Conservation (phyloP, 495 filamentous ascomycete species). For the Jackrogersella minutella region DNA sequence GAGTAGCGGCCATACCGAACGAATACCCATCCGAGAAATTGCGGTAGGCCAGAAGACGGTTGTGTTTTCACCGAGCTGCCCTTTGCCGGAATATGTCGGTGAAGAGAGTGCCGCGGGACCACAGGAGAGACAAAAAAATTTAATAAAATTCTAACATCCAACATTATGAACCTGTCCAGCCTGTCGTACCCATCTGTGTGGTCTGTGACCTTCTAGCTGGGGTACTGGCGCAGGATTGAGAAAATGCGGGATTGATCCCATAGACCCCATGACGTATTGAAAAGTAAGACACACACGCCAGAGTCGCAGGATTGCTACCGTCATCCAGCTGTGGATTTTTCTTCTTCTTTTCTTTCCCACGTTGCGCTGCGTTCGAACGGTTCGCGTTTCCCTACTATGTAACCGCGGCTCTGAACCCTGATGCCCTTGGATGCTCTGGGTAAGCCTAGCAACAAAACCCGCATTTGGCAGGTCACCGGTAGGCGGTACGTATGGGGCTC, state of each 20-base stretch:
- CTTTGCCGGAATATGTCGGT: constrained; percentile 42
- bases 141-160: constrained; percentile 20
- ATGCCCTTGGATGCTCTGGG: background rate
- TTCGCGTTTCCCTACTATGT: constrained; percentile 12
- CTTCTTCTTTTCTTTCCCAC: background rate
- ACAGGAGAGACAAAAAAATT: constrained; percentile 3
- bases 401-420: background rate
- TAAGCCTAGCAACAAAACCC: constrained; percentile 8
- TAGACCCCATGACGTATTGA: constrained; percentile 40
- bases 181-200: constrained; percentile 18
- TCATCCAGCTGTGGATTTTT: constrained; percentile 24
- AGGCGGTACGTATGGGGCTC: constrained; percentile 21
- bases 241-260: constrained; percentile 42
- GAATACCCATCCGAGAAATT: constrained; percentile 39
- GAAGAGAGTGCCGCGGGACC: constrained; percentile 27
- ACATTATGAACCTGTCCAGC: background rate
- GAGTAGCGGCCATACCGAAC: constrained; percentile 44
- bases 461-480: constrained; percentile 35
- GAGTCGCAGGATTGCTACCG: constrained; percentile 27
- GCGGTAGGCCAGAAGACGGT: constrained; percentile 32
- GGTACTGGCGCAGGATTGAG: constrained; percentile 22
- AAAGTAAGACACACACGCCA: constrained; percentile 40
- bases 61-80: constrained; percentile 34
- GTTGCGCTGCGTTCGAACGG: constrained; percentile 16
- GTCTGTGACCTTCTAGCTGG: constrained; percentile 34